Percentiles rank a stretch among this genome's conserved stretches.
Evolutionary conservation across 108 stramenopile genomes (phyloP).

Genomic region (Skeletonema menzelii): DNA sequence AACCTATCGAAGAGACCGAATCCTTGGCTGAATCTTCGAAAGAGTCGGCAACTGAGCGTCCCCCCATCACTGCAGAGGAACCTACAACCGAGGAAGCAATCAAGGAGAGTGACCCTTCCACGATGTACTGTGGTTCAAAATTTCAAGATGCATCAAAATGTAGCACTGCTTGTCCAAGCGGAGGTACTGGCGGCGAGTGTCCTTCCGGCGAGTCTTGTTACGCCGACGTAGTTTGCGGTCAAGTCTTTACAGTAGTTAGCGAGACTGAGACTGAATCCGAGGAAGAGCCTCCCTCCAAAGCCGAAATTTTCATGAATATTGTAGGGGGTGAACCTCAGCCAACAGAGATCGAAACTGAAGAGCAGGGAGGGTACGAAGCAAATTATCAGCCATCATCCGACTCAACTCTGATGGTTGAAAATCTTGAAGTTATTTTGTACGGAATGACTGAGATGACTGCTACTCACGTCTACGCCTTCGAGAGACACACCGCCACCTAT

Average conservation of each 20-base stretch:
- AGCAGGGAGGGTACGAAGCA: too few species aligned
- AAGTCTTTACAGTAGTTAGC: slow-evolving; percentile 6
- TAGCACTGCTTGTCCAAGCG: slow-evolving; percentile 38
- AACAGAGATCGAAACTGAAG: background rate
- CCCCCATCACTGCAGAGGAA: background rate
- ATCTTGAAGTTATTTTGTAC: background rate
- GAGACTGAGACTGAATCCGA: too few species aligned
- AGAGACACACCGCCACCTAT: background rate
- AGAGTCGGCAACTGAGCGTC: background rate
- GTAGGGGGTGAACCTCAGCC: background rate
- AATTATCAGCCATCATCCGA: background rate
- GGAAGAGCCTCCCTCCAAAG: background rate
- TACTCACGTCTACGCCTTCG: background rate
- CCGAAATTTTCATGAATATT: background rate
- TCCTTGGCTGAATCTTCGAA: background rate
- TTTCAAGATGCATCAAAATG: slow-evolving; percentile 52
- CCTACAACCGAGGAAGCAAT: background rate
- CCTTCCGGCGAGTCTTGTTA: slow-evolving; percentile 38
- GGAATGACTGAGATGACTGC: background rate
- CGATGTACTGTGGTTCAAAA: slow-evolving; percentile 64
- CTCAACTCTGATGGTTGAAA: background rate
- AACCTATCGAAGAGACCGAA: too few species aligned
- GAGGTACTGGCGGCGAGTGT: slow-evolving; percentile 35
- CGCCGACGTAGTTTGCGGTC: slow-evolving; percentile 36
- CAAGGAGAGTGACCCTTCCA: slow-evolving; percentile 2